Evolutionary conservation across 768 basidiomycete species (phyloP).

Genomic region (Rhodotorula toruloides): DNA sequence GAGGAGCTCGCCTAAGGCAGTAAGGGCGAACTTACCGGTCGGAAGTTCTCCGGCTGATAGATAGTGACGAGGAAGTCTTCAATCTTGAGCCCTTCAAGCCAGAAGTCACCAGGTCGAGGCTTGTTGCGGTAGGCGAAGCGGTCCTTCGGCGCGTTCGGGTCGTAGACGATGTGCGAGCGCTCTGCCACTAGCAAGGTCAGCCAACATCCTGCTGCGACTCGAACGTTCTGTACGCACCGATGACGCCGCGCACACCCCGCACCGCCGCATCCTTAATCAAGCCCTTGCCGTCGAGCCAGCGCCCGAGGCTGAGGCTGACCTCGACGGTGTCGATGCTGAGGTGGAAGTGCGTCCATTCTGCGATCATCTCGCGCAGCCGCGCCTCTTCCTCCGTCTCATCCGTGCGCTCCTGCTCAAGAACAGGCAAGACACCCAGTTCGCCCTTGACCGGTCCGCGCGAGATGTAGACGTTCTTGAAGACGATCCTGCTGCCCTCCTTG

Average conservation of each 20-base stretch:
- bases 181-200: too few species aligned
- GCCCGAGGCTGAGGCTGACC: constrained; percentile 79
- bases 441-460: constrained; percentile 62
- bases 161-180: constrained; percentile 67
- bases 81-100: constrained; percentile 78
- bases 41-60: constrained; percentile 85
- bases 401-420: constrained; percentile 1
- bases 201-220: too few species aligned
- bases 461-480: constrained; percentile 93
- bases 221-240: constrained; percentile 65
- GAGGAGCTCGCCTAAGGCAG: too few species aligned
- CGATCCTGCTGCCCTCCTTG: constrained; percentile 61
- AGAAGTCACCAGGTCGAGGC: constrained; percentile 76
- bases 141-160: constrained; percentile 71
- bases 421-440: constrained; percentile 32
- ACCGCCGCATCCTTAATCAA: constrained; percentile 83
- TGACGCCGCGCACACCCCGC: constrained; percentile 85
- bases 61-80: constrained; percentile 92
- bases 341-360: constrained; percentile 87
- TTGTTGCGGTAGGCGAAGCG: constrained; percentile 74
- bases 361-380: constrained; percentile 34
- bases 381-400: constrained; percentile 25
- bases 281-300: constrained; percentile 95
- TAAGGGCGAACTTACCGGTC: constrained; percentile 54
- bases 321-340: constrained; percentile 90